Percentiles rank a stretch among this genome's conserved stretches.
Conservation (phyloP, 169 alveolate genomes). For the Perkinsus olseni region DNA sequence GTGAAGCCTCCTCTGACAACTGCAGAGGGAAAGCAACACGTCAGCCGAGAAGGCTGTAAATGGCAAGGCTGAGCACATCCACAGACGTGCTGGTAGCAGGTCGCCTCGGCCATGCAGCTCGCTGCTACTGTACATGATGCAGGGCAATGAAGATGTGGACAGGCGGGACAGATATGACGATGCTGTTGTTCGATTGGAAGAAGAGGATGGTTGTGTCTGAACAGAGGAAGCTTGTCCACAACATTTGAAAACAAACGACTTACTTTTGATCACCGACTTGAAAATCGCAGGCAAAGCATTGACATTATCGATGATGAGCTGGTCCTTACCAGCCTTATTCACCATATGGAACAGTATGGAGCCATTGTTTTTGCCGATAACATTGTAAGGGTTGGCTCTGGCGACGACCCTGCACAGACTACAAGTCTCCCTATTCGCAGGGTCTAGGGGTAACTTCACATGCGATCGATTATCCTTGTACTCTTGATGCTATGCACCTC, state of each 20-base stretch:
- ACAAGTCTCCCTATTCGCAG: not conserved
- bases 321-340: not conserved
- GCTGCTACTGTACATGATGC: no score
- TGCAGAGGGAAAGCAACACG: no score
- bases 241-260: not conserved
- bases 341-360: not conserved
- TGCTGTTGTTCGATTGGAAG: not conserved
- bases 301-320: not conserved
- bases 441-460: not conserved
- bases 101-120: no score
- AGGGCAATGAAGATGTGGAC: not conserved
- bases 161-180: not conserved
- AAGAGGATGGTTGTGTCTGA: not conserved
- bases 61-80: no score
- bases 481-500: not conserved
- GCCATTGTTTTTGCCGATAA: not conserved
- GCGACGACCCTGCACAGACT: not conserved
- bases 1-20: no score
- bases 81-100: no score
- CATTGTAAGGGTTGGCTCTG: not conserved
- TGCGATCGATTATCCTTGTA: not conserved
- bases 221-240: not conserved
- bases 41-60: no score
- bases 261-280: not conserved
- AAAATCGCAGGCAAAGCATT: not conserved